These are phyloP conservation scores for Houttuynia cordata DNA, from an alignment of 164 flowering plant species.

Conservation along the genomic window DNA sequence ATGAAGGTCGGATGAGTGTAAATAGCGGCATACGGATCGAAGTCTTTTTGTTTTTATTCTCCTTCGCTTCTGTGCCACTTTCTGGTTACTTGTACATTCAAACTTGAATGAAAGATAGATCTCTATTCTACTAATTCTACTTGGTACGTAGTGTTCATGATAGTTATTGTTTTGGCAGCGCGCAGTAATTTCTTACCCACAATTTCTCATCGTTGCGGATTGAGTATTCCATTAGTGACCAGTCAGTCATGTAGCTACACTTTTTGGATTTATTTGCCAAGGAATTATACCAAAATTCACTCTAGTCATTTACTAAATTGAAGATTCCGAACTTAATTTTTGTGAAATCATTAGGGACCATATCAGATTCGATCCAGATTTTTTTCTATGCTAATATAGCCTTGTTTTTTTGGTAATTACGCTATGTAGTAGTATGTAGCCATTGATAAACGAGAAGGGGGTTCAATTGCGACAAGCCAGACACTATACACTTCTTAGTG, in stretches of 20 bases:
- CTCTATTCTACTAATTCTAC: background rate
- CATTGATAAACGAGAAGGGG: background rate
- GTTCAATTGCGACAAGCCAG: background rate
- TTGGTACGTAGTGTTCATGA: background rate
- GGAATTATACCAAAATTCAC: too few species aligned
- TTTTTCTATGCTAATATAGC: too few species aligned
- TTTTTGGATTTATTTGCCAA: too few species aligned
- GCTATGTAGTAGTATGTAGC: too few species aligned
- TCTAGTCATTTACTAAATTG: too few species aligned
- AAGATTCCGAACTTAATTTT: background rate
- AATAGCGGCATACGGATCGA: constrained; percentile 1
- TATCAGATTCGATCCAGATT: too few species aligned
- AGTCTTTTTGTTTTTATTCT: background rate
- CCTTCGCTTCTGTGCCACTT: background rate
- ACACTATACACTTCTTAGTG: too few species aligned
- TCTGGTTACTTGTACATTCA: background rate
- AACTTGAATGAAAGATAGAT: background rate
- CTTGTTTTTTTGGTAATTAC: too few species aligned
- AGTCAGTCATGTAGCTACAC: too few species aligned
- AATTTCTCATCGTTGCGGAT: background rate
- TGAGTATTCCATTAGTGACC: background rate
- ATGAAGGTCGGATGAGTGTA: constrained; percentile 3
- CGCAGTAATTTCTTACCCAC: background rate
- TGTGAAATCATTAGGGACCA: background rate
- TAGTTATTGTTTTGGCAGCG: too few species aligned